Evolutionary conservation across 129 eudicot genomes (phyloP).

Genomic region (Dittrichia graveolens): DNA sequence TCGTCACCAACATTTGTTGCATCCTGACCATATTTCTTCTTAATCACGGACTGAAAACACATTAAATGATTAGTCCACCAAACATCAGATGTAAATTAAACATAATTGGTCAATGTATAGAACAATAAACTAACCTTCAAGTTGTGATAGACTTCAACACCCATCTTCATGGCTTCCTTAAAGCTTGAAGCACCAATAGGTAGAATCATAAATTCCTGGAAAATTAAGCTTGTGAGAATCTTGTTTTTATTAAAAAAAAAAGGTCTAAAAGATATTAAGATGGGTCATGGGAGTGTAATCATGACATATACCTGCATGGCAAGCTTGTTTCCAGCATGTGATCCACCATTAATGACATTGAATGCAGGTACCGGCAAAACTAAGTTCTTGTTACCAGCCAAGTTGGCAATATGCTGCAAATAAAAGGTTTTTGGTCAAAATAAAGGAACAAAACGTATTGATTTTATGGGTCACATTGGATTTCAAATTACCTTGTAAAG

Average conservation of each 20-base stretch:
- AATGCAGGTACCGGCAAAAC: conserved; percentile 94
- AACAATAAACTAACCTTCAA: conserved; percentile 57
- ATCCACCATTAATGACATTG: conserved; percentile 97
- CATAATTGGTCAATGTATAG: not conserved
- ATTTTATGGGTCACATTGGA: not conserved
- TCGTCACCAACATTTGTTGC: conserved; percentile 99
- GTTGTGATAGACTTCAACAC: conserved; percentile 96
- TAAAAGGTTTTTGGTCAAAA: conserved; percentile 12
- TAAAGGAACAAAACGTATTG: not conserved
- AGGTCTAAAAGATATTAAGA: conserved; percentile 2
- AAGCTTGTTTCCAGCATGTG: conserved; percentile 97
- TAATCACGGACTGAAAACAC: conserved; percentile 77
- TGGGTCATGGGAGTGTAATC: not conserved
- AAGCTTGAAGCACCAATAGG: conserved; percentile 89
- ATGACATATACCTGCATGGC: conserved; percentile 82
- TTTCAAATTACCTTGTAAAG: conserved; percentile 66
- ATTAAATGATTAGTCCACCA: conserved; percentile 16
- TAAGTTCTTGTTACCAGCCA: conserved; percentile 91
- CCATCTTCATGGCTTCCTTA: conserved; percentile 99
- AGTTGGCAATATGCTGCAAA: conserved; percentile 82
- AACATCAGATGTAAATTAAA: not conserved
- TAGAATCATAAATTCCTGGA: conserved; percentile 97
- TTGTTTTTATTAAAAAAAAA: not conserved
- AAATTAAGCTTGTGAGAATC: conserved; percentile 24
- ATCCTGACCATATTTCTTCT: conserved; percentile 98